Percentiles rank a stretch among this genome's conserved stretches.
phyloP scores from a whole-genome alignment of 176 grass and related monocot genomes.

The Cocos nucifera region DNA sequence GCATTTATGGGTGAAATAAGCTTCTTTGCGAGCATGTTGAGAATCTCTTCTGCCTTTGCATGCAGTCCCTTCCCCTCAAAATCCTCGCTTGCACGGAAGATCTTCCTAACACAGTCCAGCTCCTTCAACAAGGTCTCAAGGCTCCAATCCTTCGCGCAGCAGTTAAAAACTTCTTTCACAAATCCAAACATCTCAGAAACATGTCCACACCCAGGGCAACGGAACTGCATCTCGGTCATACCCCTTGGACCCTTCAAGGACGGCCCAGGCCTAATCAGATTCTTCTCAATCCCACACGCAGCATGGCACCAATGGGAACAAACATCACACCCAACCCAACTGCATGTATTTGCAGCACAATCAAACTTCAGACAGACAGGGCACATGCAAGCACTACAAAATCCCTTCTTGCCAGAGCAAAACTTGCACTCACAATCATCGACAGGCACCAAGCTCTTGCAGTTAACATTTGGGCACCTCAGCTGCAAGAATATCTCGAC shows the following conservation, averaged over 20 bases:
- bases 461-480: conserved; percentile 74
- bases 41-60: conserved; percentile 73
- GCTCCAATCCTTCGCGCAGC: conserved; percentile 63
- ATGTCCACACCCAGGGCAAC: conserved; percentile 84
- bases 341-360: conserved; percentile 84
- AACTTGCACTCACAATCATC: conserved; percentile 96
- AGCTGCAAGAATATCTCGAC: conserved; percentile 77
- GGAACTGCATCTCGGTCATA: conserved; percentile 95
- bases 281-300: conserved; percentile 65
- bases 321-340: conserved; percentile 92
- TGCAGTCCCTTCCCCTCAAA: conserved; percentile 89
- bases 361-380: conserved; percentile 89
- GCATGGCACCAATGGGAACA: conserved; percentile 98
- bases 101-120: conserved; percentile 83
- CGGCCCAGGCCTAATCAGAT: conserved; percentile 76
- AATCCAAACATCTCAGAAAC: conserved; percentile 98
- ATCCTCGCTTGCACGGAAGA: conserved; percentile 85
- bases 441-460: conserved; percentile 63
- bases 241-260: conserved; percentile 59
- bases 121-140: conserved; percentile 65
- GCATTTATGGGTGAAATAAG: conserved; percentile 46
- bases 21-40: conserved; percentile 55
- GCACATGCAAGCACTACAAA: conserved; percentile 85
- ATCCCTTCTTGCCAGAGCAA: conserved; percentile 72
- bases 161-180: conserved; percentile 95